Evolutionary conservation across 2,329 filamentous ascomycete species (phyloP), one percentile per base, ranked within the genome.

Genomic region (Cladosporium sp.): DNA sequence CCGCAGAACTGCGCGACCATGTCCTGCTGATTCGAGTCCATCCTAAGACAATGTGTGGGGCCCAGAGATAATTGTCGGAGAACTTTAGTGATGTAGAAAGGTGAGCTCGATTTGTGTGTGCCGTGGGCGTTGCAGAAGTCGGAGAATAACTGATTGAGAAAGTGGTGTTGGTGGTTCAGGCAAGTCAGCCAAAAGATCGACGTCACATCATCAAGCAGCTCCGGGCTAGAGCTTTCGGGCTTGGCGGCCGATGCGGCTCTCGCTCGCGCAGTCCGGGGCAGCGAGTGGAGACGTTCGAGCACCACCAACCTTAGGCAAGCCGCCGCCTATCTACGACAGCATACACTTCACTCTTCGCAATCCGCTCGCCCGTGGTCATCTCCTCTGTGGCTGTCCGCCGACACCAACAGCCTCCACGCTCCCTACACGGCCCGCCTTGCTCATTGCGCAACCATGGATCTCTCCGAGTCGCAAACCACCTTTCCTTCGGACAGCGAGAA

Each of bases 401-500:
- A 10, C 37, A 52, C n/a, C 31, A 43, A 42, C 9, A 34, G 52
- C 11, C 28, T 28, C 8, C 32, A 18, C 14, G 5, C 22, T 28
- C 22, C 22, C 22, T 28, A 4, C 22, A 28, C 22, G 3, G 22
- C 22, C 22, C 22, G 22, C 22, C 22, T 28, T 28, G 4, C 22
- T 28, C 22, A 28, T 28, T 28, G 22, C 22, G 22, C 35, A 34
- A 52, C 16, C 49, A 52, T 52, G 49, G 49, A 61, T 48, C 79
- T 90, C 66, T 78, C 84, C 68, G 83, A 85, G 68, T 89, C 85
- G 53, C 82, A 83, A 71, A 77, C 89, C 65, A 91, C 86, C 49
- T 86, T 91, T 65, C 85, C 79, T 60, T 90, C 87, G 46, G 88
- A 93, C 75, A 89, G 85, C 75, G 87, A 92, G 72, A 85, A 85